A percentile compares a stretch with the other conserved stretches of the same genome.
Evolutionary conservation across 768 basidiomycete genomes (phyloP).

Genomic region (Suillus variegatus): DNA sequence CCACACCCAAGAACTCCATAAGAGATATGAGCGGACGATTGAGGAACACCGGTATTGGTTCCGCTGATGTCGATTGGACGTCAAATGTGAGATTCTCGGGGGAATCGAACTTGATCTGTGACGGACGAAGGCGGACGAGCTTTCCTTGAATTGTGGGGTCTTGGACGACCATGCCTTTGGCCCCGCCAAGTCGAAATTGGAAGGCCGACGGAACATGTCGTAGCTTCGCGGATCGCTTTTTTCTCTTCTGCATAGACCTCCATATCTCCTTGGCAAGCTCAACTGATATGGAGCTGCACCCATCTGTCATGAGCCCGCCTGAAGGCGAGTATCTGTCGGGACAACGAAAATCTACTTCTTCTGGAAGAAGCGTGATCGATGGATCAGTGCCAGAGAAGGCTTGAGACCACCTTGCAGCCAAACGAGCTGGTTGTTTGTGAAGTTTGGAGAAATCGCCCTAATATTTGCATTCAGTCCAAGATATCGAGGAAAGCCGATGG

Average conservation of each 20-base stretch:
- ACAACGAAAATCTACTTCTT: slow-evolving; percentile 33
- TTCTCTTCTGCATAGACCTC: slow-evolving; percentile 32
- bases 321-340: slow-evolving; percentile 31
- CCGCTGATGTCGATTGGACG: slow-evolving; percentile 46
- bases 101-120: slow-evolving; percentile 70
- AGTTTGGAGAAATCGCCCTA: slow-evolving; percentile 44
- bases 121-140: slow-evolving; percentile 41
- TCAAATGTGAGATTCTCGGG: slow-evolving; percentile 45
- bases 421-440: slow-evolving; percentile 42
- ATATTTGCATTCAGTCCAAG: neutral
- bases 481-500: neutral
- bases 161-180: slow-evolving; percentile 48
- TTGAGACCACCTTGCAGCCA: slow-evolving; percentile 54
- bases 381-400: slow-evolving; percentile 55
- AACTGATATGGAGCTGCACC: slow-evolving; percentile 47
- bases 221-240: slow-evolving; percentile 19
- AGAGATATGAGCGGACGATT: slow-evolving; percentile 51
- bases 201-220: slow-evolving; percentile 38
- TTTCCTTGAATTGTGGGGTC: slow-evolving; percentile 39
- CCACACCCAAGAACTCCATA: slow-evolving; percentile 45
- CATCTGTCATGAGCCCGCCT: slow-evolving; percentile 48
- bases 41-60: slow-evolving; percentile 44
- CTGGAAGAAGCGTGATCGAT: slow-evolving; percentile 36
- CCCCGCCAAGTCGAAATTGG: slow-evolving; percentile 48
- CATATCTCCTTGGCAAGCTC: slow-evolving; percentile 38